phyloP scores from a whole-genome alignment of 2,329 filamentous ascomycete species.

The Epichloe scottii region DNA sequence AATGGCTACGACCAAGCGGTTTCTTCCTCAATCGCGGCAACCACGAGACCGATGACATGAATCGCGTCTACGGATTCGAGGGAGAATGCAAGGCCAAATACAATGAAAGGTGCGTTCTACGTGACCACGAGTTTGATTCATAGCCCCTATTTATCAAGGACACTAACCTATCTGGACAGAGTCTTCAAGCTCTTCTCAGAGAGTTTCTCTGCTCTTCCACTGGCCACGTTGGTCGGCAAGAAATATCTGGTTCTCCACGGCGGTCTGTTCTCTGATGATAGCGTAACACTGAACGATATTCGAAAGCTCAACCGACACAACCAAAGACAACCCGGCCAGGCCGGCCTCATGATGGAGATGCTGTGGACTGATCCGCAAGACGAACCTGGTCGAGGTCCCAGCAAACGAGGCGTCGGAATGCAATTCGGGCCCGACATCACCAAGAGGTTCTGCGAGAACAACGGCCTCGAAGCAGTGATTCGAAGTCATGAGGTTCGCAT shows the following conservation, averaged over 20 bases:
- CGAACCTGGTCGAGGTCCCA: constrained; percentile 73
- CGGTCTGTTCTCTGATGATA: constrained; percentile 92
- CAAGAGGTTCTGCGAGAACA: constrained; percentile 91
- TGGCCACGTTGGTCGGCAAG: constrained; percentile 81
- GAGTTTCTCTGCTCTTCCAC: constrained; percentile 84
- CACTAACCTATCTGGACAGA: constrained; percentile 22
- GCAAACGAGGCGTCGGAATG: constrained; percentile 91
- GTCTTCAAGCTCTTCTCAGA: constrained; percentile 97
- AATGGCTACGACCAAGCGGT: constrained; percentile 75
- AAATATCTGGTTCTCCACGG: constrained; percentile 91
- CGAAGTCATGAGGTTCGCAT: constrained; percentile 96
- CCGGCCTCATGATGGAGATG: constrained; percentile 99
- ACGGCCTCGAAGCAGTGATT: constrained; percentile 88
- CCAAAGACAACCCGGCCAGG: constrained; percentile 85
- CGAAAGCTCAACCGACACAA: constrained; percentile 82
- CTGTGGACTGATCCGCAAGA: constrained; percentile 96
- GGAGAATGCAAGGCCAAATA: constrained; percentile 98
- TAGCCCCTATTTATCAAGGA: neutral
- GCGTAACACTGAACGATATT: constrained; percentile 82
- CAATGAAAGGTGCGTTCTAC: constrained; percentile 51
- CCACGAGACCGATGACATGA: constrained; percentile 99
- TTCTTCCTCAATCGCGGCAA: constrained; percentile 98
- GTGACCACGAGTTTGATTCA: neutral
- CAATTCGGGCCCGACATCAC: constrained; percentile 96
- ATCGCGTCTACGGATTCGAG: constrained; percentile 95